Conservation (phyloP, 345 rosid genomes). For the Diplotaxis tenuifolia region DNA sequence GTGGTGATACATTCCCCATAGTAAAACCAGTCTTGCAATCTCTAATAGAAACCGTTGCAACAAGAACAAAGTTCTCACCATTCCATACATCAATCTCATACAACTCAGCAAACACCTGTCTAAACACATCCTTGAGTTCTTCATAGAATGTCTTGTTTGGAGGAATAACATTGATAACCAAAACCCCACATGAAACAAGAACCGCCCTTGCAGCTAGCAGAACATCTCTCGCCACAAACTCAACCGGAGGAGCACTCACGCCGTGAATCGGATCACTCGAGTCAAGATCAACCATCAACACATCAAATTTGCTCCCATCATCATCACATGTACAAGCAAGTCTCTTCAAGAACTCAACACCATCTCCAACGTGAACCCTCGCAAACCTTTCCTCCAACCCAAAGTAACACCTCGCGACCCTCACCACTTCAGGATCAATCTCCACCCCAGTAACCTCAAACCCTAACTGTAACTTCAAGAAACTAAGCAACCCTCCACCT, state of each 20-base stretch:
- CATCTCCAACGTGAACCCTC: slow-evolving; percentile 49
- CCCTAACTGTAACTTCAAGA: slow-evolving; percentile 50
- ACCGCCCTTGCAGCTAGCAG: slow-evolving; percentile 53
- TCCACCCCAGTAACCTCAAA: slow-evolving; percentile 73
- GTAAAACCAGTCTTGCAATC: slow-evolving; percentile 36
- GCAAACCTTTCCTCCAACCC: slow-evolving; percentile 58
- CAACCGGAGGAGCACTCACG: slow-evolving; percentile 66
- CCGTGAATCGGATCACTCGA: slow-evolving; percentile 51
- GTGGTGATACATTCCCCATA: slow-evolving; percentile 31
- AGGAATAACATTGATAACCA: slow-evolving; percentile 68
- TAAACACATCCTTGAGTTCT: slow-evolving; percentile 37
- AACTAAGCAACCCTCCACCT: slow-evolving; percentile 79
- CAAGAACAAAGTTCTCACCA: slow-evolving; percentile 62
- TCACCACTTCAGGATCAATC: slow-evolving; percentile 61
- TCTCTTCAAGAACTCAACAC: slow-evolving; percentile 49
- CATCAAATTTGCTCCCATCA: slow-evolving; percentile 48
- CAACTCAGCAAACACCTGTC: slow-evolving; percentile 50
- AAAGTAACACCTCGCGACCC: slow-evolving; percentile 58
- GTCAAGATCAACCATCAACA: slow-evolving; percentile 82
- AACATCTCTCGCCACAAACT: slow-evolving; percentile 47
- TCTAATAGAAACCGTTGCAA: slow-evolving; percentile 39
- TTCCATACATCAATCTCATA: slow-evolving; percentile 78
- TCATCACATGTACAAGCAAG: slow-evolving; percentile 14
- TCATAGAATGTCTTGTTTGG: slow-evolving; percentile 44
- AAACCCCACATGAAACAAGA: slow-evolving; percentile 54